phyloP scores from a whole-genome alignment of 169 alveolate genomes.

The Plasmodium blacklocki region DNA sequence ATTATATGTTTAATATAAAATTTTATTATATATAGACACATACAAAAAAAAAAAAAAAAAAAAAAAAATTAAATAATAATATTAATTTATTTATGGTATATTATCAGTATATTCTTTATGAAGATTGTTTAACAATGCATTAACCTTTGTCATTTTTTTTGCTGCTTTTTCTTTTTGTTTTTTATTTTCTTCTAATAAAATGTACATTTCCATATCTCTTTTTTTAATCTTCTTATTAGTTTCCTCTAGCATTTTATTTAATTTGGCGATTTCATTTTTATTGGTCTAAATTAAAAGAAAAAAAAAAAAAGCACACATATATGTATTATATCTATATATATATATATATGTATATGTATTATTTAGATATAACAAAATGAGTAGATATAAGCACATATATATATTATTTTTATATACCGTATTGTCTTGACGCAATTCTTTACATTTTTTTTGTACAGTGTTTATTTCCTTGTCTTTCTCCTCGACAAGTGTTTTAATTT shows the following conservation, averaged over 20 bases:
- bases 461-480: conserved; percentile 65
- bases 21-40: too few species aligned
- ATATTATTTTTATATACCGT: conserved; percentile 7
- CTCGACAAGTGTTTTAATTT: conserved; percentile 41
- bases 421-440: conserved; percentile 50
- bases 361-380: too few species aligned
- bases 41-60: too few species aligned
- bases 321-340: neutral
- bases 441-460: conserved; percentile 32
- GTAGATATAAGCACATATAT: neutral
- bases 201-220: conserved; percentile 76
- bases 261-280: conserved; percentile 63
- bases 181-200: conserved; percentile 68
- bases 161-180: conserved; percentile 77
- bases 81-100: conserved; percentile 22
- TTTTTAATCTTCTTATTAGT: conserved; percentile 72
- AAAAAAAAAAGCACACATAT: neutral
- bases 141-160: conserved; percentile 72
- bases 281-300: conserved; percentile 3
- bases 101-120: conserved; percentile 69
- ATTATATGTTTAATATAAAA: too few species aligned
- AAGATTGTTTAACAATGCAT: conserved; percentile 48
- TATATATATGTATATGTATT: conserved; percentile 3
- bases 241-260: conserved; percentile 54
- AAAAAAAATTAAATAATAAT: too few species aligned